Base-by-base conservation (phyloP, 2,329 filamentous ascomycete species). In the Calonectria pauciramosa region DNA sequence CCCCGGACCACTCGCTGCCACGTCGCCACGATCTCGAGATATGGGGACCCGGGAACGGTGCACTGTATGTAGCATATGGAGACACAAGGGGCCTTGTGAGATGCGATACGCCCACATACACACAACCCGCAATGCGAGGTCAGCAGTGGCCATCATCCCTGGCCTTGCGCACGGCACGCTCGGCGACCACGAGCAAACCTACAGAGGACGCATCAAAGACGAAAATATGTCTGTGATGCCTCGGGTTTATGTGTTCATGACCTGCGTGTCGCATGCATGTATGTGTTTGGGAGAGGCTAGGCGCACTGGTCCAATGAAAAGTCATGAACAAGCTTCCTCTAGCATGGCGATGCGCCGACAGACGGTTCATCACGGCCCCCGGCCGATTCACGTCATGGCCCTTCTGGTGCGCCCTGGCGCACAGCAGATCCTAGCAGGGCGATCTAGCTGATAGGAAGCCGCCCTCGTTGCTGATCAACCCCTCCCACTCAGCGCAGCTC, bases 381-480 rank as follows among this genome's bases (percentile, higher is more conserved):
- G 9, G 66, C 38, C 10, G 23, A 54, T 67, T 72, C 75, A 75
- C 73, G 78, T 74, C 77, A 77, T 80, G 73, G 69, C 69, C 64
- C 66, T 70, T 59, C 63, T 69, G 44, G 71, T 71, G 65, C 51
- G 75, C 67, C 70, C 68, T 63, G 72, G 73, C 56, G 30, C 52
- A 28, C 56, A 60, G 59, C 60, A 75, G 68, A 76, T 68, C 68
- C 68, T 75, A 47, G 70, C 71, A 60, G 51, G 71, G 51, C 65
- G 71, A 75, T 75, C 69, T 73, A 49, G 65, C 34, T 41, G 60
- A 59, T 47, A 32, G 36, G 41, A 68, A 66, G 71, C 56, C 67
- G 56, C 68, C 51, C 54, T 71, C 59, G 47, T 73, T 63, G 51
- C 47, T 66, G 49, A 76, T 75, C 63, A 63, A 47, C 54, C 49